Percentiles rank a stretch among this genome's conserved stretches.
Conservation (phyloP, 2,329 filamentous ascomycete genomes). For the Pseudocercospora musae region DNA sequence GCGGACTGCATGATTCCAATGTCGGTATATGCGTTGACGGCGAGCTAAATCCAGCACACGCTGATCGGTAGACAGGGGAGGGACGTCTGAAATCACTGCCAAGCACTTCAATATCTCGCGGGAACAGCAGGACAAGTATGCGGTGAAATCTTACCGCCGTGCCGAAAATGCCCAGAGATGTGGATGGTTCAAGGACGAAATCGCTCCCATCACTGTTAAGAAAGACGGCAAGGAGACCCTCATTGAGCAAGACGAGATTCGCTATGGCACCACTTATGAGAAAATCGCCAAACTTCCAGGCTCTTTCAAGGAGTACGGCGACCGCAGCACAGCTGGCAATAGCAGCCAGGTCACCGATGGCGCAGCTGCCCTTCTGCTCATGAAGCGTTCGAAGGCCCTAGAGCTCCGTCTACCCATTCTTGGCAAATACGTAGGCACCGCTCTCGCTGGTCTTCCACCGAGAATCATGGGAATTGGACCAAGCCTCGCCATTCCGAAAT, state of each 20-base stretch:
- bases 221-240: slow-evolving; percentile 54
- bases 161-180: slow-evolving; percentile 65
- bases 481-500: slow-evolving; percentile 75
- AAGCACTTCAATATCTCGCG: slow-evolving; percentile 68
- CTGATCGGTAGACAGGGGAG: neutral
- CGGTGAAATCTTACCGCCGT: slow-evolving; percentile 68
- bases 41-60: neutral
- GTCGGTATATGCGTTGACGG: slow-evolving; percentile 54
- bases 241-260: slow-evolving; percentile 66
- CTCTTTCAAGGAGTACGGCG: slow-evolving; percentile 70
- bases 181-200: slow-evolving; percentile 72
- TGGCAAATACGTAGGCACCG: slow-evolving; percentile 73
- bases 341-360: slow-evolving; percentile 81
- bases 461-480: slow-evolving; percentile 91
- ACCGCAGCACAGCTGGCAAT: slow-evolving; percentile 76
- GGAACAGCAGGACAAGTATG: slow-evolving; percentile 77
- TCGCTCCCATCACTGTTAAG: slow-evolving; percentile 65
- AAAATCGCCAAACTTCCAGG: slow-evolving; percentile 74
- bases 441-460: slow-evolving; percentile 59
- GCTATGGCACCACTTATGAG: slow-evolving; percentile 64
- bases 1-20: slow-evolving; percentile 89
- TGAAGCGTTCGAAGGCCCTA: slow-evolving; percentile 72
- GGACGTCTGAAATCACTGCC: slow-evolving; percentile 81
- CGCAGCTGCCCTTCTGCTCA: slow-evolving; percentile 76
- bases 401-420: slow-evolving; percentile 68